Evolutionary conservation across 1,284 basidiomycete genomes (phyloP).

Genomic region (Gymnopus androsaceus): DNA sequence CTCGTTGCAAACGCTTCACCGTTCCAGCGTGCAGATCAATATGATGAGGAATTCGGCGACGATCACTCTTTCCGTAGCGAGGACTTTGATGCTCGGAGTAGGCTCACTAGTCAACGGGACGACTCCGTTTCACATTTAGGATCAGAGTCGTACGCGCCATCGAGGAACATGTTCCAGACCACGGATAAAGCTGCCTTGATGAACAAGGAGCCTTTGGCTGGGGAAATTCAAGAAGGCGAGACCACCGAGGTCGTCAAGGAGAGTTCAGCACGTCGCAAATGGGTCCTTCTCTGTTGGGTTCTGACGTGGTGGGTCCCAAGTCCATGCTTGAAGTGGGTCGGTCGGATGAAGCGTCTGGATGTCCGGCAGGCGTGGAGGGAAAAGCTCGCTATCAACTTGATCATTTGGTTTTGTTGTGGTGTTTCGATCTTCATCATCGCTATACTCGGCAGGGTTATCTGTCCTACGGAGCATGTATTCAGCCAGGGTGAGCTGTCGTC

Average conservation of each 20-base stretch:
- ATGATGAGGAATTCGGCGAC: slow-evolving; percentile 82
- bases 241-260: slow-evolving; percentile 87
- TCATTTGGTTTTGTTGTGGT: slow-evolving; percentile 94
- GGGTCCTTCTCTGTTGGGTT: slow-evolving; percentile 89
- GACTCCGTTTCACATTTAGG: slow-evolving; percentile 81
- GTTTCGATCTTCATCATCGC: slow-evolving; percentile 93
- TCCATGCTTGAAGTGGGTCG: slow-evolving; percentile 68
- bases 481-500: slow-evolving; percentile 73
- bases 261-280: slow-evolving; percentile 76
- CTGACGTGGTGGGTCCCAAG: slow-evolving; percentile 92
- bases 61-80: slow-evolving; percentile 74
- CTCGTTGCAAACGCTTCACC: slow-evolving; percentile 81
- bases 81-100: slow-evolving; percentile 74
- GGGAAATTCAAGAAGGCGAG: slow-evolving; percentile 82
- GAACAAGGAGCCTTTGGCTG: slow-evolving; percentile 80
- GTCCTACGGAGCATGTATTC: slow-evolving; percentile 93
- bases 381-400: slow-evolving; percentile 92
- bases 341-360: slow-evolving; percentile 92
- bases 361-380: slow-evolving; percentile 97
- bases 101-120: slow-evolving; percentile 73
- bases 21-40: slow-evolving; percentile 68
- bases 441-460: slow-evolving; percentile 86
- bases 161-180: slow-evolving; percentile 91
- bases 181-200: slow-evolving; percentile 71
- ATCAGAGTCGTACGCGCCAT: slow-evolving; percentile 90